Conservation (phyloP, 2,329 filamentous ascomycete genomes). For the Aspergillus sp. region DNA sequence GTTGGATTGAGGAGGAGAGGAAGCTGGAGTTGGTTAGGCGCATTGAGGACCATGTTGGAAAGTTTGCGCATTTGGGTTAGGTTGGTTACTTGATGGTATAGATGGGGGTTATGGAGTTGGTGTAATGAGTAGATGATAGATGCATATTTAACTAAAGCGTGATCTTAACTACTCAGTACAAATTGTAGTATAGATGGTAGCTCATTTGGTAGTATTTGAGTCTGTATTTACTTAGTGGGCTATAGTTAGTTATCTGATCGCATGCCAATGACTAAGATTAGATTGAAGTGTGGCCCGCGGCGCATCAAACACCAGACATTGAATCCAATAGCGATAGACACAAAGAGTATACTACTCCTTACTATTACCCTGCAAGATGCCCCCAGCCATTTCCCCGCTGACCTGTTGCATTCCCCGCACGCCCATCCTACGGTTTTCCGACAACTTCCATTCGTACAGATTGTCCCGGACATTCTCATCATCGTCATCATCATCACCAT, state of each 20-base stretch:
- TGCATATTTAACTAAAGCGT: not conserved
- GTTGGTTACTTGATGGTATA: not conserved
- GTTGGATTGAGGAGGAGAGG: conserved; percentile 67
- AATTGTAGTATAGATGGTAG: not conserved
- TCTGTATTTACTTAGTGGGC: too few relatives aligned
- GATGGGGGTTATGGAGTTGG: not conserved
- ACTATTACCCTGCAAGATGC: not conserved
- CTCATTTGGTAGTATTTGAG: too few relatives aligned
- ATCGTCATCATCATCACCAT: not conserved
- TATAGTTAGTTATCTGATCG: too few relatives aligned
- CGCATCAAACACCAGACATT: not conserved
- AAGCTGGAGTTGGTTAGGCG: conserved; percentile 58
- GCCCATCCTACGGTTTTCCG: not conserved
- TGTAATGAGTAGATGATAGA: conserved; percentile 2
- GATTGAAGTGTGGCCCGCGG: not conserved
- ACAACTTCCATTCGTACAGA: not conserved
- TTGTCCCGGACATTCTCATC: not conserved
- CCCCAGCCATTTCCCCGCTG: not conserved
- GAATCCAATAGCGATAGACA: not conserved
- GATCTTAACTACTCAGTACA: too few relatives aligned
- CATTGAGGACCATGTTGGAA: conserved; percentile 35
- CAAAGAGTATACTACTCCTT: not conserved
- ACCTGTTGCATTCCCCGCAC: not conserved
- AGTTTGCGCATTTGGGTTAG: conserved; percentile 19
- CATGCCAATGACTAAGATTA: too few relatives aligned